A percentile compares a stretch with the other conserved stretches of the same genome.
phyloP scores from a whole-genome alignment of 495 filamentous ascomycete species.

The Xanthoparmelia taractica region DNA sequence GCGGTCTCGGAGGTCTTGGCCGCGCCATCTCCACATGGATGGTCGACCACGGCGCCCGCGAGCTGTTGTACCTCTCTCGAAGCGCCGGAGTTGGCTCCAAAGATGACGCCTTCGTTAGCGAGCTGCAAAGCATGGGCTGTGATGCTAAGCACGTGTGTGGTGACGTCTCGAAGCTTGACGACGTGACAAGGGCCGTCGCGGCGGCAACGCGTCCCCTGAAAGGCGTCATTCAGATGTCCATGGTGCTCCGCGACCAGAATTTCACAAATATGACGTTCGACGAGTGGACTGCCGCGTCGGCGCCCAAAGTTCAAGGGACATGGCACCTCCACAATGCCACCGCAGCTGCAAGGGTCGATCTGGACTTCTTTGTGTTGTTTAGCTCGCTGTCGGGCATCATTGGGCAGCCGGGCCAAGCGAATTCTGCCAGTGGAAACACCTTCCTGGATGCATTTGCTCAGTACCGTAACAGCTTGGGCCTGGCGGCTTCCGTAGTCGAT shows the following conservation, averaged over 20 bases:
- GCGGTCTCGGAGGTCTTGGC: constrained; percentile 41
- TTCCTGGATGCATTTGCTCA: constrained; percentile 27
- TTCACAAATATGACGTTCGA: constrained; percentile 30
- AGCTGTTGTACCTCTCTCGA: constrained; percentile 25
- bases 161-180: constrained; percentile 28
- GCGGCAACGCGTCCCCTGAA: constrained; percentile 31
- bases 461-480: constrained; percentile 23
- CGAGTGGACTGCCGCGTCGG: constrained; percentile 28
- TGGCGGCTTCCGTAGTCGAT: constrained; percentile 41
- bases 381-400: constrained; percentile 25
- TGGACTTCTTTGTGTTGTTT: constrained; percentile 35
- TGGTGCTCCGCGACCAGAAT: constrained; percentile 18
- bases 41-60: constrained; percentile 38
- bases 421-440: constrained; percentile 27
- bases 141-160: constrained; percentile 31
- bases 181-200: constrained; percentile 30
- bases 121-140: constrained; percentile 29
- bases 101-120: constrained; percentile 30
- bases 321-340: constrained; percentile 22
- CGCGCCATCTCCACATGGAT: constrained; percentile 47
- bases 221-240: constrained; percentile 35
- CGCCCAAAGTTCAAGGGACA: constrained; percentile 23
- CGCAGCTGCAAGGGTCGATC: not conserved
- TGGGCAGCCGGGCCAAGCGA: constrained; percentile 25
- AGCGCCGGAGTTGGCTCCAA: constrained; percentile 27